These are phyloP conservation scores for Fragaria nilgerrensis DNA, from an alignment of 306 rosid genomes.

Conservation along the genomic window DNA sequence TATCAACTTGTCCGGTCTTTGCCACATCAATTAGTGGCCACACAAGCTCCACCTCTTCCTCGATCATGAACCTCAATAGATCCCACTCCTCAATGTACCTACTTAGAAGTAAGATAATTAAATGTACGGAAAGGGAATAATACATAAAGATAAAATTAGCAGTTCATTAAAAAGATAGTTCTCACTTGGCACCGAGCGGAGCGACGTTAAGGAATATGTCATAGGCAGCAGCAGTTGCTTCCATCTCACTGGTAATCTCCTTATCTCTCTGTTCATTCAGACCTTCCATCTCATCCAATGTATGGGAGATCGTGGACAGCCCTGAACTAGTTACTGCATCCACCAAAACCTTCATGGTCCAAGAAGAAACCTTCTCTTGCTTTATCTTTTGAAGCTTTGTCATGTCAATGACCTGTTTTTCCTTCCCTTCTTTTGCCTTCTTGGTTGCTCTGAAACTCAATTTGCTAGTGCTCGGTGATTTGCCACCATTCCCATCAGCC, in stretches of 20 bases:
- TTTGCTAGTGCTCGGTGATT: conserved; percentile 46
- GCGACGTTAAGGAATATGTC: conserved; percentile 74
- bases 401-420: conserved; percentile 65
- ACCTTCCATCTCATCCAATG: conserved; percentile 56
- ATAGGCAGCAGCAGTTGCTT: conserved; percentile 80
- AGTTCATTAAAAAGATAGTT: conserved; percentile 10
- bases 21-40: conserved; percentile 53
- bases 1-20: conserved; percentile 52
- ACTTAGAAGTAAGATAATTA: conserved; percentile 14
- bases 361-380: conserved; percentile 84
- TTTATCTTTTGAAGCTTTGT: conserved; percentile 72
- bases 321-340: conserved; percentile 83
- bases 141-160: neutral
- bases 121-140: neutral
- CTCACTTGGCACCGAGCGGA: conserved; percentile 61
- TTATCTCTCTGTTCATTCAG: conserved; percentile 49
- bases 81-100: conserved; percentile 78
- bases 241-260: conserved; percentile 90
- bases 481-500: conserved; percentile 54
- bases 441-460: conserved; percentile 61
- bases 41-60: conserved; percentile 74
- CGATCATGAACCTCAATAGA: conserved; percentile 72
- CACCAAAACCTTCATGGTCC: conserved; percentile 92
- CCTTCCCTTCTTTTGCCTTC: conserved; percentile 39
- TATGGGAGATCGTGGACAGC: conserved; percentile 66